Conservation (phyloP, 306 rosid genomes). For the Styphnolobium japonicum region DNA sequence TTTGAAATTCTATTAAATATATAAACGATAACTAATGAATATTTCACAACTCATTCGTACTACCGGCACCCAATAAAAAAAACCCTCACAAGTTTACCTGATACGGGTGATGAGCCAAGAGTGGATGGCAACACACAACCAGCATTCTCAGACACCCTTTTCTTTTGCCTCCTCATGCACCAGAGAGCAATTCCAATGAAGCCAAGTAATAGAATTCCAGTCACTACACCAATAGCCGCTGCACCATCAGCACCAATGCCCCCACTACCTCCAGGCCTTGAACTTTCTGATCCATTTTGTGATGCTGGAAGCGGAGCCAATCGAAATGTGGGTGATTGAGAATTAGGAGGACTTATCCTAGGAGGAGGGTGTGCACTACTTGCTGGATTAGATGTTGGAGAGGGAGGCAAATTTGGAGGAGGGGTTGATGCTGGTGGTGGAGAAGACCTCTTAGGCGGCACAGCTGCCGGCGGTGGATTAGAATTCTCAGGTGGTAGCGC, state of each 20-base stretch:
- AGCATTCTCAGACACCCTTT: constrained; percentile 40
- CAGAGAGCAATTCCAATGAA: constrained; percentile 63
- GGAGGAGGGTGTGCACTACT: constrained; percentile 45
- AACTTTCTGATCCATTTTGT: constrained; percentile 24
- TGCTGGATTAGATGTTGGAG: constrained; percentile 25
- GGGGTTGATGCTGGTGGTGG: constrained; percentile 31
- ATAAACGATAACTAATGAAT: too few species aligned
- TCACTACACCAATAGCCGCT: constrained; percentile 51
- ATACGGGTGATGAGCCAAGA: constrained; percentile 47
- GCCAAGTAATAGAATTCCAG: constrained; percentile 50
- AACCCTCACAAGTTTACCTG: too few species aligned
- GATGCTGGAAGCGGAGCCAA: constrained; percentile 47
- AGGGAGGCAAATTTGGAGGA: constrained; percentile 19
- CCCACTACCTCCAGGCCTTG: constrained; percentile 32
- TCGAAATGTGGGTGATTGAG: constrained; percentile 30
- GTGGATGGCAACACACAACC: constrained; percentile 66
- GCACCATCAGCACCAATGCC: constrained; percentile 52
- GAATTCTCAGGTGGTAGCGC: constrained; percentile 26
- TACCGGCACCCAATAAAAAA: too few species aligned
- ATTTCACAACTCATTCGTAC: too few species aligned
- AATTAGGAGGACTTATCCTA: constrained; percentile 26
- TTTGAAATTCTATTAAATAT: too few species aligned
- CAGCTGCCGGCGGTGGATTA: constrained; percentile 33
- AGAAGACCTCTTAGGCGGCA: constrained; percentile 25
- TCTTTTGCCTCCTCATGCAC: constrained; percentile 61